A percentile compares a stretch with the other conserved stretches of the same genome.
These are phyloP conservation scores for Mortierella sp. DNA, from an alignment of 371 early-diverging fungal genomes.

Conservation along the genomic window DNA sequence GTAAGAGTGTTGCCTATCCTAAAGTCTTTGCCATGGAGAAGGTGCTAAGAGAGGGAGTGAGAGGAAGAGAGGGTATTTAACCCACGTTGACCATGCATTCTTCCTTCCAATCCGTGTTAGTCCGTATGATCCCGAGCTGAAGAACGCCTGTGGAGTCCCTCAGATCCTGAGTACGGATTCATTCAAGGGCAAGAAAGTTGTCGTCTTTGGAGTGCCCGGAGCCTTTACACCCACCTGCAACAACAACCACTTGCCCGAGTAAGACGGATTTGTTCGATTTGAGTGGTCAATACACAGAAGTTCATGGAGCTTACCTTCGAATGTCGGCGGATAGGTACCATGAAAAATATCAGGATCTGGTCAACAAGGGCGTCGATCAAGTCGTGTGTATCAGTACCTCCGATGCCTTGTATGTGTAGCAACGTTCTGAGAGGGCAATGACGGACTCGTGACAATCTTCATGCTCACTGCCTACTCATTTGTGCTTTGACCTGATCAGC, in stretches of 20 bases:
- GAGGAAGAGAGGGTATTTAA: neutral
- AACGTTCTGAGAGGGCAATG: too few species aligned
- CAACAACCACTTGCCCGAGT: constrained; percentile 80
- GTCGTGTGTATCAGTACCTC: constrained; percentile 75
- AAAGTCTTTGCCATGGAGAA: too few species aligned
- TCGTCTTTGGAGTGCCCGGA: constrained; percentile 84
- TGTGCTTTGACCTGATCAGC: constrained; percentile 10
- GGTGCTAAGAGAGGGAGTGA: too few species aligned
- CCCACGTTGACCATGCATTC: neutral
- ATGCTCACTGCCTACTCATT: too few species aligned
- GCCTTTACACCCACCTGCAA: constrained; percentile 89
- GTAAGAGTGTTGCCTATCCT: constrained; percentile 6
- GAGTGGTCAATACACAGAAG: too few species aligned
- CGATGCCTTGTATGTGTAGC: constrained; percentile 77
- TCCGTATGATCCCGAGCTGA: constrained; percentile 59
- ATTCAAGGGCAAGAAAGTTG: constrained; percentile 80
- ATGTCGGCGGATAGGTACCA: constrained; percentile 52
- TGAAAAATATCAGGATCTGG: constrained; percentile 65
- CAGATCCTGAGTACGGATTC: constrained; percentile 63
- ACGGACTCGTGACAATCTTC: too few species aligned
- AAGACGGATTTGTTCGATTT: too few species aligned
- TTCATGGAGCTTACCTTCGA: too few species aligned
- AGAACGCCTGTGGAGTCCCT: constrained; percentile 64
- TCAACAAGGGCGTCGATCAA: constrained; percentile 75
- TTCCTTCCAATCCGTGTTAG: neutral